These are phyloP conservation scores for Crepidotus sp. DNA, from an alignment of 1,284 basidiomycete species.

Conservation along the genomic window DNA sequence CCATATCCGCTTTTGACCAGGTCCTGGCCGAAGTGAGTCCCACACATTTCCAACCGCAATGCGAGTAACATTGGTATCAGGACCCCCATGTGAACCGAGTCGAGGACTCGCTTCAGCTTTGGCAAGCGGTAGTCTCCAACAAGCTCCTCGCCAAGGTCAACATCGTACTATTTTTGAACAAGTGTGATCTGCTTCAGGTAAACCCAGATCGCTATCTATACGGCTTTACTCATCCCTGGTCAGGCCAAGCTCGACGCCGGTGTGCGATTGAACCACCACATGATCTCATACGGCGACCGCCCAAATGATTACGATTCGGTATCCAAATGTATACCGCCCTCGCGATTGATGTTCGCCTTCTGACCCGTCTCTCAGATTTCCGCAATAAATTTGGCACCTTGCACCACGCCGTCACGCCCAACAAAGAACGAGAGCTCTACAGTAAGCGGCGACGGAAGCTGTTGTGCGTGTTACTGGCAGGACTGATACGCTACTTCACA, in stretches of 20 bases:
- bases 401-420: conserved; percentile 57
- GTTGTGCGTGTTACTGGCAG: not conserved
- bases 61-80: conserved; percentile 27
- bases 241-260: conserved; percentile 62
- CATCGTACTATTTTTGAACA: conserved; percentile 73
- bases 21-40: conserved; percentile 56
- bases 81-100: conserved; percentile 63
- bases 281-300: conserved; percentile 58
- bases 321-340: conserved; percentile 49
- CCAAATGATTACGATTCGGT: conserved; percentile 69
- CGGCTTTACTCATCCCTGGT: conserved; percentile 3
- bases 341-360: conserved; percentile 3
- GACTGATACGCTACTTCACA: conserved; percentile 23
- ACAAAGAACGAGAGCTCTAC: conserved; percentile 60
- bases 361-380: conserved; percentile 45
- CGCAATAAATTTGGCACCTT: conserved; percentile 60
- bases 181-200: conserved; percentile 64
- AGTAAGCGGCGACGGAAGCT: conserved; percentile 34
- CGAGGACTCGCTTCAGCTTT: conserved; percentile 66
- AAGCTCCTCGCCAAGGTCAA: conserved; percentile 59
- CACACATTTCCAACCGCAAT: not conserved
- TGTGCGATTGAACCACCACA: conserved; percentile 56
- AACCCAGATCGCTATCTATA: conserved; percentile 3
- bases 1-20: conserved; percentile 78
- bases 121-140: conserved; percentile 61